Evolutionary conservation across 768 basidiomycete species (phyloP).

Genomic region (Chalciporus pseudorubinellus): DNA sequence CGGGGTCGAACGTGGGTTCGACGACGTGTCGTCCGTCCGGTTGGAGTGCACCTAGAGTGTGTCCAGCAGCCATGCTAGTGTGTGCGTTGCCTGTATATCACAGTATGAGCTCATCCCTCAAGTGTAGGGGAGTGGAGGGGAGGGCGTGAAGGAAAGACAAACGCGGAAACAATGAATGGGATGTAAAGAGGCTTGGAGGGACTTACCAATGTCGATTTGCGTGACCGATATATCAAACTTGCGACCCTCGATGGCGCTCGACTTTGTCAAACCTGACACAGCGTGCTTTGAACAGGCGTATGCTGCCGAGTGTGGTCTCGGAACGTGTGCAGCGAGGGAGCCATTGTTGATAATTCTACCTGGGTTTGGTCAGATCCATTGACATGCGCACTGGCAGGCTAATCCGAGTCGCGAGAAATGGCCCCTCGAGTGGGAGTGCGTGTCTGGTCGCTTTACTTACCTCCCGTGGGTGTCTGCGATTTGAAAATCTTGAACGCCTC

Average conservation of each 20-base stretch:
- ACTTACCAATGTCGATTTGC: slow-evolving; percentile 77
- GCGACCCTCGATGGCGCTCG: slow-evolving; percentile 74
- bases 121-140: no score
- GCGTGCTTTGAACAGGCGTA: slow-evolving; percentile 85
- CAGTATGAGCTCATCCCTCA: no score
- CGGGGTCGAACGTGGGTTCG: slow-evolving; percentile 69
- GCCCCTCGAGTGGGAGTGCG: not conserved
- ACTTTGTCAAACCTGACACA: slow-evolving; percentile 72
- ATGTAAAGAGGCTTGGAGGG: no score
- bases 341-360: slow-evolving; percentile 87
- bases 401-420: no score
- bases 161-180: no score
- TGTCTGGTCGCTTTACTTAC: slow-evolving; percentile 34
- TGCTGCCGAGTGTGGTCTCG: slow-evolving; percentile 58
- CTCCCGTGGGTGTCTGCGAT: slow-evolving; percentile 66
- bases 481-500: slow-evolving; percentile 77
- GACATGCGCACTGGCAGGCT: no score
- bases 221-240: slow-evolving; percentile 70
- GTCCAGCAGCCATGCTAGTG: slow-evolving; percentile 53
- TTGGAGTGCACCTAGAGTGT: slow-evolving; percentile 56
- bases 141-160: no score
- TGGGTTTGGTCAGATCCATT: no score
- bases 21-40: slow-evolving; percentile 56
- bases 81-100: slow-evolving; percentile 59
- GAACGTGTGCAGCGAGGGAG: slow-evolving; percentile 68